These are phyloP conservation scores for Plasmodium gonderi DNA, from an alignment of 169 alveolate species.

Conservation along the genomic window DNA sequence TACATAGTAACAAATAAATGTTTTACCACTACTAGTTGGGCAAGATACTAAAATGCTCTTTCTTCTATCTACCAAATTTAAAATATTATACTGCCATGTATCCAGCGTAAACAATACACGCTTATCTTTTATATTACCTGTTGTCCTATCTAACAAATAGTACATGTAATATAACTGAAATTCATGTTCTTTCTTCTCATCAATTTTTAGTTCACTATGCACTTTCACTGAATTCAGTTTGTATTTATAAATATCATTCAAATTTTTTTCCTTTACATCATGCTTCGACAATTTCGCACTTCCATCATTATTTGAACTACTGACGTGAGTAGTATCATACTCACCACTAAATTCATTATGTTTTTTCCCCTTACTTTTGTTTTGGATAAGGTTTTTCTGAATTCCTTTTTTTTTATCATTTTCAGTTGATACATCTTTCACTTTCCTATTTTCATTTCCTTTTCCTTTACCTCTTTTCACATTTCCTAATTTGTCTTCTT, in stretches of 20 bases:
- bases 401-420: slow-evolving; percentile 66
- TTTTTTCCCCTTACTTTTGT: slow-evolving; percentile 67
- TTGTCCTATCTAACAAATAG: slow-evolving; percentile 87
- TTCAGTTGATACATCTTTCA: slow-evolving; percentile 17
- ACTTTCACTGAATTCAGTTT: slow-evolving; percentile 21
- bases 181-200: slow-evolving; percentile 80
- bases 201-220: slow-evolving; percentile 65
- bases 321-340: slow-evolving; percentile 62
- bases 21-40: slow-evolving; percentile 94
- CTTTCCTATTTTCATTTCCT: slow-evolving; percentile 36
- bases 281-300: background rate
- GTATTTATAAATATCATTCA: slow-evolving; percentile 28
- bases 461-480: background rate
- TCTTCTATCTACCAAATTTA: slow-evolving; percentile 88
- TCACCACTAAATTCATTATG: slow-evolving; percentile 58
- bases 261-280: slow-evolving; percentile 1
- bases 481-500: background rate
- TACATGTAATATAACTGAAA: slow-evolving; percentile 88
- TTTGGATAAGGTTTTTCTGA: slow-evolving; percentile 37
- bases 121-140: slow-evolving; percentile 88
- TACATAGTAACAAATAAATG: slow-evolving; percentile 93
- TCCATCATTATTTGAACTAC: slow-evolving; percentile 29
- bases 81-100: slow-evolving; percentile 91
- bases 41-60: slow-evolving; percentile 89
- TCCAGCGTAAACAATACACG: slow-evolving; percentile 93